Evolutionary conservation across 352 stramenopile species (phyloP).

Genomic region (Globisporangium takayamanum): DNA sequence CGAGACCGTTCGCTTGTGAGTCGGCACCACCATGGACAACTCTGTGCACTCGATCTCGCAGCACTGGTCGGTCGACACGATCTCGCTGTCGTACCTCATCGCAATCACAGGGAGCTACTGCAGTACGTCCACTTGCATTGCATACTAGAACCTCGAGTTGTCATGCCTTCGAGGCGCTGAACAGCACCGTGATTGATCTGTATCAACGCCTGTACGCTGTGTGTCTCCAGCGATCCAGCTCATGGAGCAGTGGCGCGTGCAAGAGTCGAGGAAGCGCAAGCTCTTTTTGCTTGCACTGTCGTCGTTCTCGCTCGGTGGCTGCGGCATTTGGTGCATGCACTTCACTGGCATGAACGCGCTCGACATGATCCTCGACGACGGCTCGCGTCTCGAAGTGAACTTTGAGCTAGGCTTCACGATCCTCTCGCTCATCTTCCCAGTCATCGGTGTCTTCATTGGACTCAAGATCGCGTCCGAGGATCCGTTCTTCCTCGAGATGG

Average conservation of each 20-base stretch:
- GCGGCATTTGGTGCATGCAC: conserved; percentile 70
- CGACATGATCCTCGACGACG: conserved; percentile 26
- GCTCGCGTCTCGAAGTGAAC: conserved; percentile 27
- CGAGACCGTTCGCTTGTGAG: not conserved
- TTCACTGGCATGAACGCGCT: conserved; percentile 65
- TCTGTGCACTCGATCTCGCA: conserved; percentile 16
- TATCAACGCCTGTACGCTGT: not conserved
- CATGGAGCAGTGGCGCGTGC: conserved; percentile 66
- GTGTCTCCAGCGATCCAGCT: conserved; percentile 47
- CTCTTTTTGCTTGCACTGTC: conserved; percentile 33
- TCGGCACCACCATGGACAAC: not conserved
- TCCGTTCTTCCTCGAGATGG: conserved; percentile 57
- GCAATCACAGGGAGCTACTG: conserved; percentile 59
- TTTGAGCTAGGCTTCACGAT: conserved; percentile 54
- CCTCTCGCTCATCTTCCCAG: conserved; percentile 45
- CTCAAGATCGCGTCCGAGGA: conserved; percentile 49
- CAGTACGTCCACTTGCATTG: conserved; percentile 27
- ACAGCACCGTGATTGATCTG: not conserved
- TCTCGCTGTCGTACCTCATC: conserved; percentile 48
- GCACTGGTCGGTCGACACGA: conserved; percentile 36
- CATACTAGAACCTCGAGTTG: no score
- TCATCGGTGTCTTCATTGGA: conserved; percentile 48
- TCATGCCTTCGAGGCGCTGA: not conserved
- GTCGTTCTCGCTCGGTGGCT: conserved; percentile 40
- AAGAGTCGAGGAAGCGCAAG: conserved; percentile 26